Evolutionary conservation across 805 yeast species (phyloP), one percentile per base, ranked within the genome.

Genomic region (Hagleromyces aurorensis): DNA sequence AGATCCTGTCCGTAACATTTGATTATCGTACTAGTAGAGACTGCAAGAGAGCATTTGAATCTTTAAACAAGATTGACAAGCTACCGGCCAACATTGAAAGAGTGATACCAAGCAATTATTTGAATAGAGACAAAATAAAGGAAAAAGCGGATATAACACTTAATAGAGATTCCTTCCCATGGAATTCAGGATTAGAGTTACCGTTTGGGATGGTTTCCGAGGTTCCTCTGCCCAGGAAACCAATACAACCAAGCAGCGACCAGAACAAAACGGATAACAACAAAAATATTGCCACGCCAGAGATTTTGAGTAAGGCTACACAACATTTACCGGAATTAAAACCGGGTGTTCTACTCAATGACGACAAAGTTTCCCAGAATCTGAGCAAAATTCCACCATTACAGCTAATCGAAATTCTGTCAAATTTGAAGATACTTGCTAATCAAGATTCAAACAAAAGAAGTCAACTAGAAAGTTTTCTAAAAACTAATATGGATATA

Each of bases 341-440:
- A 10, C 50, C 56, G 10, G 52, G 61, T 10, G 69, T 67, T 23
- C 70, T 77, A 37, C 57, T 59, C 13, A 55, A 65, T 4, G 66
- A 72, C 20, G 84, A 77, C 43, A 68, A 69, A 22, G 72, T 78
- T 24, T 75, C 78, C 17, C 63, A 67, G 35, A 78, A 77, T 16
- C 57, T 81, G 36, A 67, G 78, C 36, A 61, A 69, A 24, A 70
- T 80, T 13, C 78, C 84, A 3, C 91, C 91, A 3, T 70, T 77
- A 10, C 78, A 77, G 40, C 56, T 81, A 31, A 70, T 81, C 18
- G 86, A 79, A 48, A 61, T 80, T 23, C 63, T 81, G 14, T 70
- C 86, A 5, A 78, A 75, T 38, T 56, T 81, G 39, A 80, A 79
- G 52, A 65, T 68, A 19, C 57, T 75, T 5, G 58, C 77, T 19